phyloP scores from a whole-genome alignment of 2,329 filamentous ascomycete species.

The Zarea fungicola region DNA sequence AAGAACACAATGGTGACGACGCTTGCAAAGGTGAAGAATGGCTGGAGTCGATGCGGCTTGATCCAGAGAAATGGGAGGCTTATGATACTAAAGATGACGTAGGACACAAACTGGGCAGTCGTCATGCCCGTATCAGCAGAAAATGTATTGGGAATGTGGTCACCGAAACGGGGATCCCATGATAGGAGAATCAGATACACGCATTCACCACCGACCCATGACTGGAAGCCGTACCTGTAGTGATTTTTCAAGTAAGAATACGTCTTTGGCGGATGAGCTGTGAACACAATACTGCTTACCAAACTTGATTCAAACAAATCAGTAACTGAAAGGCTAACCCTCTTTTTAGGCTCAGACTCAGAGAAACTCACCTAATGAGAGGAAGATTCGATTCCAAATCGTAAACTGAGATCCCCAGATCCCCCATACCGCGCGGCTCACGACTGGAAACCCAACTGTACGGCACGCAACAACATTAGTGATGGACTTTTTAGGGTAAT shows the following conservation, averaged over 20 bases:
- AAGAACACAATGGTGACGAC: slow-evolving; percentile 36
- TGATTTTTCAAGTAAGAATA: background rate
- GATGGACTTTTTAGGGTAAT: too few species aligned
- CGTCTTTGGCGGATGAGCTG: background rate
- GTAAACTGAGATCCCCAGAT: slow-evolving; percentile 39
- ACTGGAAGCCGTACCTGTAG: slow-evolving; percentile 38
- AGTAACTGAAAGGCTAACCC: too few species aligned
- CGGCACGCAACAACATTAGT: background rate
- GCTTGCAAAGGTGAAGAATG: slow-evolving; percentile 36
- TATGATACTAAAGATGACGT: slow-evolving; percentile 39
- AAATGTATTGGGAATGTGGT: slow-evolving; percentile 37
- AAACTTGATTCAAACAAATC: too few species aligned
- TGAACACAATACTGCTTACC: too few species aligned
- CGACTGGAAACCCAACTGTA: slow-evolving; percentile 35
- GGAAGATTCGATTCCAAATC: slow-evolving; percentile 37
- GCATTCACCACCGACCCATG: slow-evolving; percentile 42
- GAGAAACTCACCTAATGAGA: slow-evolving; percentile 31
- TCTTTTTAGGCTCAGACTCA: too few species aligned
- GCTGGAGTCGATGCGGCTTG: slow-evolving; percentile 36
- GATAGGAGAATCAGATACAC: slow-evolving; percentile 41
- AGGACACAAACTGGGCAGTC: slow-evolving; percentile 37
- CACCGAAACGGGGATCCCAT: slow-evolving; percentile 37
- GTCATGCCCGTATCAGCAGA: slow-evolving; percentile 37
- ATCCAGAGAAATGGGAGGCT: slow-evolving; percentile 41
- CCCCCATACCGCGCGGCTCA: slow-evolving; percentile 33